phyloP scores from a whole-genome alignment of 2,329 filamentous ascomycete genomes.

The Amphichorda felina region DNA sequence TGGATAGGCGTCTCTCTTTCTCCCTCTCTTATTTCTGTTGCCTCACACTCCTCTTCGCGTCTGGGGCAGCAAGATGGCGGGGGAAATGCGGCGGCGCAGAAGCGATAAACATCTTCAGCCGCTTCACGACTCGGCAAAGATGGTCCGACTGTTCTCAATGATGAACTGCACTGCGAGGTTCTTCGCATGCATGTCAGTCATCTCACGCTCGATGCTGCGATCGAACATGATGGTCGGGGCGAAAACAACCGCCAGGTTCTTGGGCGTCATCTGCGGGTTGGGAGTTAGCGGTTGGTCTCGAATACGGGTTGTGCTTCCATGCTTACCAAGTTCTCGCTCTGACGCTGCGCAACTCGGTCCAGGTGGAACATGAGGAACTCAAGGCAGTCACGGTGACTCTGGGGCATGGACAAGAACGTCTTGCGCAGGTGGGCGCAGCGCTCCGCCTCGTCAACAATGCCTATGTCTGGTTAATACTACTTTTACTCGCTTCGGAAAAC shows the following conservation, averaged over 20 bases:
- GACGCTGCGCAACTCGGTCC: conserved; percentile 69
- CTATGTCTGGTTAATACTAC: conserved; percentile 25
- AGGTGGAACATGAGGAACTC: conserved; percentile 94
- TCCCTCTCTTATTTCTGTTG: too few relatives aligned
- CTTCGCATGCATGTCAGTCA: conserved; percentile 92
- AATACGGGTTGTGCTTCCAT: too few relatives aligned
- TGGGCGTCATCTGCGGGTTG: conserved; percentile 67
- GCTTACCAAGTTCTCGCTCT: conserved; percentile 74
- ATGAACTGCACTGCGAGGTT: conserved; percentile 86
- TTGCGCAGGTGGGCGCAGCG: conserved; percentile 60
- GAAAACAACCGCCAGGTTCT: conserved; percentile 94
- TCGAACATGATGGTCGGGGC: conserved; percentile 96
- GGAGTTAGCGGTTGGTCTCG: neutral
- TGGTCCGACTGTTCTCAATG: conserved; percentile 75
- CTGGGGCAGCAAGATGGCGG: too few relatives aligned
- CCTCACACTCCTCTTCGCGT: too few relatives aligned
- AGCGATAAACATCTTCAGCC: neutral
- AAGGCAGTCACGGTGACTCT: conserved; percentile 75
- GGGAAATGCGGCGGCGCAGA: neutral
- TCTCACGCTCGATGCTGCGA: conserved; percentile 78
- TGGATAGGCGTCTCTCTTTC: too few relatives aligned
- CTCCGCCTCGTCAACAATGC: conserved; percentile 52
- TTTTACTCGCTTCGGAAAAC: neutral
- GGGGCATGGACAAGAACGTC: conserved; percentile 68
- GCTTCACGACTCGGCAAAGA: conserved; percentile 47